Conservation (phyloP, 371 early-diverging fungal species). For the Mucor irregularis region DNA sequence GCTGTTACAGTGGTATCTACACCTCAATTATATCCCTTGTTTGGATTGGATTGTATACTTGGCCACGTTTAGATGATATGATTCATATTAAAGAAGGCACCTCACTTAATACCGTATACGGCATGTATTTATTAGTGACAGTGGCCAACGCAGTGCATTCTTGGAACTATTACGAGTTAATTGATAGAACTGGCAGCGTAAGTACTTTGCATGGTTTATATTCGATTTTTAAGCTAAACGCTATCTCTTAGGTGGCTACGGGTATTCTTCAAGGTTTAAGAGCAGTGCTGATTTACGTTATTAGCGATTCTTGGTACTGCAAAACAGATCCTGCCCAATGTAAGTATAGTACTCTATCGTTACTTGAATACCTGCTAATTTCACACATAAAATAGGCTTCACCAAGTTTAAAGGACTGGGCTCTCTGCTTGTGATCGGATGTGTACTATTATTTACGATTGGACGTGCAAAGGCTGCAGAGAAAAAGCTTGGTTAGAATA, state of each 20-base stretch:
- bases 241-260: conserved; percentile 67
- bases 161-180: conserved; percentile 55
- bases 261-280: conserved; percentile 74
- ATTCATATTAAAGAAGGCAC: conserved; percentile 33
- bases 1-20: conserved; percentile 57
- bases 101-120: conserved; percentile 6
- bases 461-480: conserved; percentile 12
- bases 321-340: conserved; percentile 66
- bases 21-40: conserved; percentile 41
- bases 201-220: conserved; percentile 56
- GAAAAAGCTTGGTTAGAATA: conserved; percentile 6
- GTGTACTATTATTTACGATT: conserved; percentile 48
- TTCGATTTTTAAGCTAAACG: conserved; percentile 31
- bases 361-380: conserved; percentile 44
- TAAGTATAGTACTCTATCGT: conserved; percentile 64
- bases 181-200: conserved; percentile 57
- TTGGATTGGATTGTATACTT: conserved; percentile 49
- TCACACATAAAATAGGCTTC: conserved; percentile 16
- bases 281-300: conserved; percentile 71
- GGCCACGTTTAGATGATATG: conserved; percentile 45
- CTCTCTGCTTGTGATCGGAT: conserved; percentile 47
- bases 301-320: conserved; percentile 72
- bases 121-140: conserved; percentile 34
- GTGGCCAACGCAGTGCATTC: conserved; percentile 43
- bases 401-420: conserved; percentile 45